Base-by-base conservation (phyloP, 257 asterid genomes). In the Solanum chiquidenum region DNA sequence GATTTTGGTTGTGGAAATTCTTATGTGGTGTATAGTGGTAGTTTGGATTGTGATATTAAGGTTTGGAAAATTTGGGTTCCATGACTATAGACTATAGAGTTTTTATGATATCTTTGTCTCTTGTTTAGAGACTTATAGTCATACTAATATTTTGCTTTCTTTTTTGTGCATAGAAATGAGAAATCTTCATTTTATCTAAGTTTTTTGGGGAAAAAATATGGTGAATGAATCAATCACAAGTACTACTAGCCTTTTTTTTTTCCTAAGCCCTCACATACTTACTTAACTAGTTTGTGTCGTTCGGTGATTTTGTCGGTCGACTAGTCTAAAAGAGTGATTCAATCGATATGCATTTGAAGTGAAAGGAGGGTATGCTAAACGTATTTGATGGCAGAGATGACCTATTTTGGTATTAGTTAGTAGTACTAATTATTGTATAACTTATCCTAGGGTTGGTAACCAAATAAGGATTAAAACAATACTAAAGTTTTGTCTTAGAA, bases 31-130 rank as follows among this genome's bases (percentile, higher is more conserved):
- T 95, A 93, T 33, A 95, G 96, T 90, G 98, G 99, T 21, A 88
- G 96, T 44, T 82, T 96, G 92, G 98, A 96, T 92, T 93, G 86
- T 91, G 95, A 94, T 86, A 89, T 95, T 55, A 95, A 91, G 89
- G 91, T 93, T 42, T 94, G 98, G 98, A 87, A 90, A 79, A 52
- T 93, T 88, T 88, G 84, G 88, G 90, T 89, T 35, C 94, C 96
- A 12, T 84, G 2, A 0, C 69, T 16, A 79, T 88, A 49, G 58
- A 49, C 58, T 49, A 14, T 14, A 89, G 85, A 87, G n/a, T 46
- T 46, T 71, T 46, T 71, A 25, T 6, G 14, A n/a, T 76, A 77
- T 40, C 7, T 44, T 13, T 79, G 3, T 79, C 68, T 79, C 40
- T 79, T 44, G 27, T 16, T 16, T 9, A 44, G 40, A 80, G 18